phyloP scores from a whole-genome alignment of 2,329 filamentous ascomycete species.

The Ophiostoma australiae region DNA sequence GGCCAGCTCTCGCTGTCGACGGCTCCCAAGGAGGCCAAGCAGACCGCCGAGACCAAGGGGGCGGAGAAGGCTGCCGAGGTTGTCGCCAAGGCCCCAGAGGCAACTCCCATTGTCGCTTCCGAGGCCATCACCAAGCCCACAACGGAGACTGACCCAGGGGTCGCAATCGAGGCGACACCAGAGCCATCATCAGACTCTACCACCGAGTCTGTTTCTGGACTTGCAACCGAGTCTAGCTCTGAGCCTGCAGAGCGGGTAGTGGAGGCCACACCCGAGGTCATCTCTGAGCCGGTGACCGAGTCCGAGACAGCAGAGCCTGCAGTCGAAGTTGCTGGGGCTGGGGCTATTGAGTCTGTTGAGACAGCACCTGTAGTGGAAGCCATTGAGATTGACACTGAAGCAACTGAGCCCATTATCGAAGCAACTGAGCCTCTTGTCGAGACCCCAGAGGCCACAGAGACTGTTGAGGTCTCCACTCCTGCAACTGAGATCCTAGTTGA shows the following conservation, averaged over 20 bases:
- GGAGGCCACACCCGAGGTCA: not conserved
- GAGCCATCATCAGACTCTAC: not conserved
- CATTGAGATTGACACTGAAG: too few relatives aligned
- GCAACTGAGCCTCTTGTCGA: not conserved
- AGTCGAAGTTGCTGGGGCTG: not conserved
- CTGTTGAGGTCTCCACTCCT: not conserved
- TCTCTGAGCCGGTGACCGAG: not conserved
- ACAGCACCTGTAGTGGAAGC: not conserved
- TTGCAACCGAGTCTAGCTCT: conserved; percentile 1
- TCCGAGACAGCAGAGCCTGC: not conserved
- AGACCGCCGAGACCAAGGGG: not conserved
- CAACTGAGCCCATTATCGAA: not conserved
- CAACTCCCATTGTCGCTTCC: not conserved
- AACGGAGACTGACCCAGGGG: not conserved
- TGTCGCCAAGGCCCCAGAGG: not conserved
- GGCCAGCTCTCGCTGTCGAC: conserved; percentile 20
- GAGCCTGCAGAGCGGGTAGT: not conserved
- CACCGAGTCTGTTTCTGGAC: not conserved
- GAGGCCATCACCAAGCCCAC: not conserved
- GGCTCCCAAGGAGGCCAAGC: conserved; percentile 8
- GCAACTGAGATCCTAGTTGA: not conserved
- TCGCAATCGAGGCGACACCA: not conserved
- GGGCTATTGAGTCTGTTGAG: not conserved
- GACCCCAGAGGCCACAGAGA: not conserved
- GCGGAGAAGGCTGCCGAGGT: not conserved